Evolutionary conservation across 2,329 filamentous ascomycete genomes (phyloP).

Genomic region (Didymella pomorum): DNA sequence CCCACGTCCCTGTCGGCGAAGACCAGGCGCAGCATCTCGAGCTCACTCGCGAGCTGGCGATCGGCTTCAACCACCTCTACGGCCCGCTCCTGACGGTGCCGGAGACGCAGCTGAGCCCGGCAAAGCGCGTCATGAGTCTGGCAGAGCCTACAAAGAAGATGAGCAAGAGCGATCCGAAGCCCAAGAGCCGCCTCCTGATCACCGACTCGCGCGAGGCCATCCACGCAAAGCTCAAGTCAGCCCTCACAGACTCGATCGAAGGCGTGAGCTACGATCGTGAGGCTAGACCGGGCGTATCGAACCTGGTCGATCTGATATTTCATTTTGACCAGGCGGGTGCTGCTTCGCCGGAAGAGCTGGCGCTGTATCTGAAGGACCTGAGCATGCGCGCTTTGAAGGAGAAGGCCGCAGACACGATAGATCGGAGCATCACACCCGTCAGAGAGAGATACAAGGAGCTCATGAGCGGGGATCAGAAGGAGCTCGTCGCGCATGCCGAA

Average conservation of each 20-base stretch:
- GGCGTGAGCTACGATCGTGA: conserved; percentile 75
- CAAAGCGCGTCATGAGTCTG: conserved; percentile 90
- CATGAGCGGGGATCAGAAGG: conserved; percentile 59
- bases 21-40: conserved; percentile 95
- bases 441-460: conserved; percentile 65
- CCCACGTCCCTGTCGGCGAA: conserved; percentile 95
- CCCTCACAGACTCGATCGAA: conserved; percentile 77
- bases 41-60: conserved; percentile 85
- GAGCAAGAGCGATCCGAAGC: conserved; percentile 84
- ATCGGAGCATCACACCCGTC: conserved; percentile 62
- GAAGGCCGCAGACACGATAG: conserved; percentile 66
- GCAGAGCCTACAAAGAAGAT: conserved; percentile 82
- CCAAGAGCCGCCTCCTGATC: conserved; percentile 80
- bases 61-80: conserved; percentile 87
- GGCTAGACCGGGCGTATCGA: conserved; percentile 81
- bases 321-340: conserved; percentile 64
- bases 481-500: conserved; percentile 65
- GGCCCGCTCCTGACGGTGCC: conserved; percentile 32
- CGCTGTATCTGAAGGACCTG: conserved; percentile 53
- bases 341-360: conserved; percentile 55
- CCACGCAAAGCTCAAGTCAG: conserved; percentile 71
- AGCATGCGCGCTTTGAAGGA: conserved; percentile 70
- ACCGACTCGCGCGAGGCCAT: conserved; percentile 75
- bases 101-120: conserved; percentile 57
- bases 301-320: conserved; percentile 81